Percentiles rank a stretch among this genome's conserved stretches.
phyloP scores from a whole-genome alignment of 1,284 basidiomycete genomes.

The Cutaneotrichosporon sp. region DNA sequence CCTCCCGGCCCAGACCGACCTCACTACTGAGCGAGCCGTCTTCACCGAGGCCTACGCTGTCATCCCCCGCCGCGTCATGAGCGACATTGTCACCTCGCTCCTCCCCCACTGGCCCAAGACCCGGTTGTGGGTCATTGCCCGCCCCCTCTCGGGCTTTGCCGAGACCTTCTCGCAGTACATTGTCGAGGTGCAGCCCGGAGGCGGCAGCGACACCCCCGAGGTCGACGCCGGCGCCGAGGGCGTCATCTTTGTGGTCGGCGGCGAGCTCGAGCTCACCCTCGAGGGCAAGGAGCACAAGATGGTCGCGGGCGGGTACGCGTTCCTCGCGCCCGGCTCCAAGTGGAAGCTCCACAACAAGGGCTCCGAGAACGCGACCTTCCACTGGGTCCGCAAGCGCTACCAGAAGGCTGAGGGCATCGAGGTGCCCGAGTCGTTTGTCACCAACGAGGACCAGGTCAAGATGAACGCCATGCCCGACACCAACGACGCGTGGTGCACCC shows the following conservation, averaged over 20 bases:
- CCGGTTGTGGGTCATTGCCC: neutral
- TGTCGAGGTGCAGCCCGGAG: neutral
- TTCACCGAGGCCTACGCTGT: neutral
- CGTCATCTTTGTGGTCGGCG: neutral
- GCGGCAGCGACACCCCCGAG: neutral
- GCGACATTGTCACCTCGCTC: neutral
- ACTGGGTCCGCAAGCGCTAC: neutral
- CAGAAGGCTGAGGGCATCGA: neutral
- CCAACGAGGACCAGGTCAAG: neutral
- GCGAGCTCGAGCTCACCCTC: neutral
- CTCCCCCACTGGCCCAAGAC: slow-evolving; percentile 1
- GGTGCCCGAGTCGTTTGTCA: neutral
- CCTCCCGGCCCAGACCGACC: neutral
- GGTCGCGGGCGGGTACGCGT: neutral
- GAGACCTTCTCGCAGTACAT: neutral
- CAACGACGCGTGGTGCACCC: neutral
- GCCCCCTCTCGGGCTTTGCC: neutral
- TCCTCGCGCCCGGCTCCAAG: neutral
- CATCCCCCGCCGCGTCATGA: neutral
- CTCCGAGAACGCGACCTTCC: neutral
- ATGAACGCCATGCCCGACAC: neutral
- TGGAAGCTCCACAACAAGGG: neutral
- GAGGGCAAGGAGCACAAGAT: neutral
- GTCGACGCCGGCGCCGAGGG: neutral
- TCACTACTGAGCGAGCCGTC: neutral